Base-by-base conservation (phyloP, 352 stramenopile species). In the Phytophthora foliorum region DNA sequence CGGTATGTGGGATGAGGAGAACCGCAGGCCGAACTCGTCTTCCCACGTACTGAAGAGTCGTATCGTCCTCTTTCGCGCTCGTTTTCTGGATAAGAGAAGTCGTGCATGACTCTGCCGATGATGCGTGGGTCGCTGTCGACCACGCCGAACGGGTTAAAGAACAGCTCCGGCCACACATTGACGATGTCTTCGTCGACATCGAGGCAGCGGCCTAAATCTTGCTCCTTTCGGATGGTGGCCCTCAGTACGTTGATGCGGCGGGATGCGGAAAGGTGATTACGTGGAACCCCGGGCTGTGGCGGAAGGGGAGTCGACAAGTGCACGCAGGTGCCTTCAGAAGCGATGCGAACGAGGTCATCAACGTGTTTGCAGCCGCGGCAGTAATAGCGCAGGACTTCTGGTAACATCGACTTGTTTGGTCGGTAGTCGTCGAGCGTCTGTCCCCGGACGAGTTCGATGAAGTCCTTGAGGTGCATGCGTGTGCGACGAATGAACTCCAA, bases 141-240 rank as follows among this genome's bases (percentile, higher is more conserved):
- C 7, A 74, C 67, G 9, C 54, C 58, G 44, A 66, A 69, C 1
- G 59, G 59, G 25, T 55, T 56, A 21, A 60, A 5, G 38, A 54
- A 51, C 2, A 58, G 3, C 6, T 61, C 38, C 8, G 31, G 55
- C 55, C 48, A 72, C 1, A 67, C 34, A 10, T 55, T 6, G 29
- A 48, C 36, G 17, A 61, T 60, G 31, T 50, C 50, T 9, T 14
- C 22, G 34, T 57, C 57, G 1, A 51, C 32, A 3, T 57, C 57
- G 7, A 65, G 21, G 7, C 34, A 57, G 6, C 34, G 45, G 14
- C 41, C 29, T 2, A 34, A 6, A 7, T 44, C 57, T 21, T 57
- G 57, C 16, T 65, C 45, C 14, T 65, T 65, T 11, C 34, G 46
- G 14, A 65, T 65, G 34, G 57, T 57, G 22, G 22, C 4, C 29